Conservation (phyloP, 371 early-diverging fungal genomes). For the Mortierella sp. region DNA sequence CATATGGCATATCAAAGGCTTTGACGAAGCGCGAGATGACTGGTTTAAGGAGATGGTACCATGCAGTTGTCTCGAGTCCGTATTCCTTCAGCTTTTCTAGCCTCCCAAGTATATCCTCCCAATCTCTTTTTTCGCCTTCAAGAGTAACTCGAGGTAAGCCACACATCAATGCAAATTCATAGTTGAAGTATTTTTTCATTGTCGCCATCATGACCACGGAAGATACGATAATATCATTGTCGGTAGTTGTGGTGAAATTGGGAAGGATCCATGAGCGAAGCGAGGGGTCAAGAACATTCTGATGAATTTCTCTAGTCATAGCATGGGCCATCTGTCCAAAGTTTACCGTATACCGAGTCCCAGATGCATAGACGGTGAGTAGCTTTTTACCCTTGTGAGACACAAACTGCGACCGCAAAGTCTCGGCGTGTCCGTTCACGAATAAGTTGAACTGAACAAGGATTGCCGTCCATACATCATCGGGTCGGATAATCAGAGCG, state of each 20-base stretch:
- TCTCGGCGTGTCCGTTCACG: conserved; percentile 24
- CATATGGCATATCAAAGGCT: conserved; percentile 25
- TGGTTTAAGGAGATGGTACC: conserved; percentile 32
- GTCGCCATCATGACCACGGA: conserved; percentile 35
- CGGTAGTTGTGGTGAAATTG: conserved; percentile 25
- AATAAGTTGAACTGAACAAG: conserved; percentile 35
- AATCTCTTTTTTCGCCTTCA: conserved; percentile 31
- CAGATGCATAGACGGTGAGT: conserved; percentile 8
- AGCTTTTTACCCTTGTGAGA: conserved; percentile 37
- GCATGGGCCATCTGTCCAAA: conserved; percentile 13
- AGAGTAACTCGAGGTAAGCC: conserved; percentile 47
- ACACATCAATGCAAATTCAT: conserved; percentile 1
- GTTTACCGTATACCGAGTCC: conserved; percentile 10
- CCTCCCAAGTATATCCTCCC: conserved; percentile 34
- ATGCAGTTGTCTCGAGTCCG: conserved; percentile 24
- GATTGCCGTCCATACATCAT: conserved; percentile 48
- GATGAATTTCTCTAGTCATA: conserved; percentile 23
- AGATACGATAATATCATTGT: conserved; percentile 14
- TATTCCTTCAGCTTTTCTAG: conserved; percentile 30
- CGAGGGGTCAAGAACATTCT: conserved; percentile 10
- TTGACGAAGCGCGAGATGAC: conserved; percentile 33
- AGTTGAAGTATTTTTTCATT: conserved; percentile 38
- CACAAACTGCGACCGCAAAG: conserved; percentile 37
- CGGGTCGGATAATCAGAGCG: conserved; percentile 36
- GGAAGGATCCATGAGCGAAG: conserved; percentile 26